These are phyloP conservation scores for Begonia masoniana DNA, from an alignment of 306 rosid species.

Conservation along the genomic window DNA sequence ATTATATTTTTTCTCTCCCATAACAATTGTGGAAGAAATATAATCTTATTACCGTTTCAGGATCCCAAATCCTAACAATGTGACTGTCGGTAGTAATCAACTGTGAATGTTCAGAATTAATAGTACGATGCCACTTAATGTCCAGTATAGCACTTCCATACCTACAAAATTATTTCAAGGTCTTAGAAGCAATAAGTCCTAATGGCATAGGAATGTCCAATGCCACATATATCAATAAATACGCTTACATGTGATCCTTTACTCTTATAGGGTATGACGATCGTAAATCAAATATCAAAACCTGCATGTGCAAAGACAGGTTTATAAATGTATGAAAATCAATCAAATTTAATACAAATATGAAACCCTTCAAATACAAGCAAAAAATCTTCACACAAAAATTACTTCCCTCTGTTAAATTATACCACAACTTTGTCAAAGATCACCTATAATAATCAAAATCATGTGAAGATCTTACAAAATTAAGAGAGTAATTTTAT, in stretches of 20 bases:
- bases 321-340: neutral
- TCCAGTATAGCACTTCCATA: slow-evolving; percentile 82
- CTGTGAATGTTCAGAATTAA: slow-evolving; percentile 54
- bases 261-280: slow-evolving; percentile 58
- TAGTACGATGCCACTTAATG: slow-evolving; percentile 89
- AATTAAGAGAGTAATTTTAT: no score
- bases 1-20: neutral
- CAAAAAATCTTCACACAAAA: no score
- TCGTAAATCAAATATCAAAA: slow-evolving; percentile 80
- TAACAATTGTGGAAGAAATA: neutral
- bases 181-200: neutral
- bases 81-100: slow-evolving; percentile 70
- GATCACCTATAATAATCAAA: no score
- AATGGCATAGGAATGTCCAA: neutral
- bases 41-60: slow-evolving; percentile 47
- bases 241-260: slow-evolving; percentile 80
- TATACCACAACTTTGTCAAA: no score
- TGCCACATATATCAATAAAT: neutral
- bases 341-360: no score
- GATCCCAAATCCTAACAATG: slow-evolving; percentile 85
- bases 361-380: neutral
- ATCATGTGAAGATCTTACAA: no score
- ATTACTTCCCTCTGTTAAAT: no score
- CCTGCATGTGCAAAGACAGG: slow-evolving; percentile 32
- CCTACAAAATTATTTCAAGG: slow-evolving; percentile 27